These are phyloP conservation scores for Parafenestella ontariensis DNA, from an alignment of 2,329 filamentous ascomycete species.

Conservation along the genomic window DNA sequence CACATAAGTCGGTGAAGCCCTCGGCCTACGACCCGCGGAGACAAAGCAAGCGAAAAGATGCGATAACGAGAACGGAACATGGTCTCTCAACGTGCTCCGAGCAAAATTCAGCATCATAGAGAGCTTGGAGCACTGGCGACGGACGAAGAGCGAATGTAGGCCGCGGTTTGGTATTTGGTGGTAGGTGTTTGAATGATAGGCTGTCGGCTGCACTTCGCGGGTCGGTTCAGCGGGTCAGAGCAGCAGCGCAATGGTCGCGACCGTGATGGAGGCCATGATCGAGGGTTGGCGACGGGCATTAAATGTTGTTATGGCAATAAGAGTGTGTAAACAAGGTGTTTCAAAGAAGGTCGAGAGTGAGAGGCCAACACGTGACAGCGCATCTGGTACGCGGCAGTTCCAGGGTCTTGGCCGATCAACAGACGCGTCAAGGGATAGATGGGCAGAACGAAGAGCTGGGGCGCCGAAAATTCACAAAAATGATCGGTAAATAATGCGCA, in stretches of 20 bases:
- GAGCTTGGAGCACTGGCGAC: conserved; percentile 22
- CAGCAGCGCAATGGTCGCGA: conserved; percentile 23
- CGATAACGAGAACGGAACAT: conserved; percentile 16
- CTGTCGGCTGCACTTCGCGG: conserved; percentile 32
- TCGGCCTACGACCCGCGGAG: conserved; percentile 32
- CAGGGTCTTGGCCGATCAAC: conserved; percentile 2
- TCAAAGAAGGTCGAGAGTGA: conserved; percentile 13
- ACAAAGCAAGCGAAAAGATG: conserved; percentile 37
- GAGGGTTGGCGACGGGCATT: conserved; percentile 10
- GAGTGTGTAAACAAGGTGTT: conserved; percentile 19
- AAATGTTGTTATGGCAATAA: conserved; percentile 25
- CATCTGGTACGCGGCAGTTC: conserved; percentile 4
- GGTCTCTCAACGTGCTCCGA: conserved; percentile 12
- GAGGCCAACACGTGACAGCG: conserved; percentile 22
- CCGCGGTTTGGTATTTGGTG: conserved; percentile 36
- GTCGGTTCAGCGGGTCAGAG: conserved; percentile 16
- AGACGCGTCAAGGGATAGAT: conserved; percentile 12
- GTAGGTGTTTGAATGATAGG: conserved; percentile 37
- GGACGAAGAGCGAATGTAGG: conserved; percentile 18
- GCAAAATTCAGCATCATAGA: conserved; percentile 7
- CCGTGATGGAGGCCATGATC: conserved; percentile 23
- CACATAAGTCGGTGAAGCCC: conserved; percentile 40
- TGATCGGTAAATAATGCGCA: not conserved
- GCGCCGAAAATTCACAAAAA: not conserved
- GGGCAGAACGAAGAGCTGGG: not conserved